Evolutionary conservation across 2,329 filamentous ascomycete species (phyloP), one percentile per base, ranked within the genome.

Genomic region (Cladobotryum mycophilum): DNA sequence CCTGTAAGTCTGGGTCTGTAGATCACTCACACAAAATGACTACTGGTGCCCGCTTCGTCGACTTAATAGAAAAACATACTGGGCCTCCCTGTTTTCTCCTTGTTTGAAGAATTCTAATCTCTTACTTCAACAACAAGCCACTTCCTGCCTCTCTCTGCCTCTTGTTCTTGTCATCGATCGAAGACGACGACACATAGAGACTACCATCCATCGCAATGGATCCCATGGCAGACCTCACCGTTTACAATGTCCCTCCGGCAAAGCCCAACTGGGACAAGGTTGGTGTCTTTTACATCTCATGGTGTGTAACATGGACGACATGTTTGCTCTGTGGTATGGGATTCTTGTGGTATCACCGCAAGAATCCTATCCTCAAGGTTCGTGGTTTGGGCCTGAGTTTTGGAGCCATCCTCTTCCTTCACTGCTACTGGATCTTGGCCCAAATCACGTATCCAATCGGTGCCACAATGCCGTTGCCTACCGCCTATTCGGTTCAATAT

Each of bases 401-500:
- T 44, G 55, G 61, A 4, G 64, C 69, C 18, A 66, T 74, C 15
- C n/a, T 56, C 11, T 60, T 68, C 41, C 62, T 71, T 14, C 69
- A 71, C 49, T 33, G 56, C 4, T 71, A 71, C 54, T 71, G 68
- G 68, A 58, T 69, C 36, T 59, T 69, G 4, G 67, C 69, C 4
- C 72, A 75, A 53, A 58, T 75, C 48, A 69, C 68, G 17, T 70
- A 73, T n/a, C 64, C 69, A 11, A 62, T 74, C 22, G 71, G 72
- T 7, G 44, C 66, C 9, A 64, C 71, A 3, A 66, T 76, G 49
- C 75, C 66, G 0, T 48, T 66, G 1, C 58, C 70, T 1, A 47
- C 63, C 13, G 67, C 76, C 1, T 80, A 78, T 52, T 67, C 73
- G 33, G 62, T 72, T 3, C 76, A 80, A 57, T 83, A 76, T 58